Evolutionary conservation across 140 eudicot genomes (phyloP).

Genomic region (Anethum foeniculum): DNA sequence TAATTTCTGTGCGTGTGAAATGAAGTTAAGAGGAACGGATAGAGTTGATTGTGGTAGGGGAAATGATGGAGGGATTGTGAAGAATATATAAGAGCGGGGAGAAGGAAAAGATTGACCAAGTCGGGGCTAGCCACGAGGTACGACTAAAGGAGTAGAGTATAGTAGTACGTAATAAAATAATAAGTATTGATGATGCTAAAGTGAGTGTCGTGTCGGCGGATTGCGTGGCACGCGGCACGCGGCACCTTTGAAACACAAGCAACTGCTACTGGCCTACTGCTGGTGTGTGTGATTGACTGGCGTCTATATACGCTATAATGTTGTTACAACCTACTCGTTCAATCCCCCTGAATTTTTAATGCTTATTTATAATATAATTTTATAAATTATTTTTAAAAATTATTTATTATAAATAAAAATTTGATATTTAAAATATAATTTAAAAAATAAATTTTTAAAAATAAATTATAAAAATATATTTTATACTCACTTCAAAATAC

Average conservation of each 20-base stretch:
- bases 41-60: not conserved
- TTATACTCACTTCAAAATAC: no score
- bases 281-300: not conserved
- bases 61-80: not conserved
- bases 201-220: not conserved
- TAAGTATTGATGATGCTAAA: not conserved
- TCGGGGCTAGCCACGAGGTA: not conserved
- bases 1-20: no score
- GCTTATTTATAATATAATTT: no score
- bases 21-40: not conserved
- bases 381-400: no score
- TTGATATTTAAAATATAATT: no score
- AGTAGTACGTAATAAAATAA: not conserved
- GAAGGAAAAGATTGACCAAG: not conserved
- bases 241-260: not conserved
- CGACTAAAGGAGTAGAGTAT: not conserved
- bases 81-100: not conserved
- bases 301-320: not conserved
- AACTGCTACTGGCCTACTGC: not conserved
- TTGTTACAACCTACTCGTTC: not conserved
- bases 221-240: slow-evolving; percentile 12
- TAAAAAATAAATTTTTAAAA: no score
- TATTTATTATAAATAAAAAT: no score
- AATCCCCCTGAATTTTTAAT: no score
- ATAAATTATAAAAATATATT: no score